A percentile compares a stretch with the other conserved stretches of the same genome.
Evolutionary conservation across 768 basidiomycete species (phyloP).

Genomic region (Suillus subalutaceus): DNA sequence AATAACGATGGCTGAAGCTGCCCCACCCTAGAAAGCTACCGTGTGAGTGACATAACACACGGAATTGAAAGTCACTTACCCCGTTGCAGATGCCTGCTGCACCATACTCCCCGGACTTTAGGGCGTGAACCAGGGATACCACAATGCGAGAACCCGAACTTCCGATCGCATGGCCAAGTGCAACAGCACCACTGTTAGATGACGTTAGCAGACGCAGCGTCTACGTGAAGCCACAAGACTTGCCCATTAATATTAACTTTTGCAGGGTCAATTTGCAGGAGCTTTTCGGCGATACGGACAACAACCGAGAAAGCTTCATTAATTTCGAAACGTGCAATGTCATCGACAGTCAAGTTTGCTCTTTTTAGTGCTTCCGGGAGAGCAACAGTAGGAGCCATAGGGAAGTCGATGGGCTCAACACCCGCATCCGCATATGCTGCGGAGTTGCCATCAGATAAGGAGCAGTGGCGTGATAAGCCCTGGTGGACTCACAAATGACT

Average conservation of each 20-base stretch:
- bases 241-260: conserved; percentile 93
- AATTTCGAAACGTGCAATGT: conserved; percentile 92
- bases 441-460: not conserved
- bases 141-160: conserved; percentile 95
- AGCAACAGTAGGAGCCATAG: conserved; percentile 89
- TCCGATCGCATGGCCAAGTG: conserved; percentile 94
- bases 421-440: conserved; percentile 96
- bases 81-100: conserved; percentile 98
- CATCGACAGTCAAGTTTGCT: conserved; percentile 79
- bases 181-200: conserved; percentile 83
- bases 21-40: conserved; percentile 68
- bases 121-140: conserved; percentile 89
- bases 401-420: conserved; percentile 97
- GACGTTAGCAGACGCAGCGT: conserved; percentile 21
- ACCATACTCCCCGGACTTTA: conserved; percentile 91
- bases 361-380: conserved; percentile 85
- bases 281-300: conserved; percentile 87
- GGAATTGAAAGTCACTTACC: conserved; percentile 49
- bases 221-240: conserved; percentile 25
- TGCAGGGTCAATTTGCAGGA: conserved; percentile 77
- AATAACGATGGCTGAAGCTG: conserved; percentile 87
- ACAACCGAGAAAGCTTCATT: conserved; percentile 99
- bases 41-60: conserved; percentile 19
- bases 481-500: conserved; percentile 74
- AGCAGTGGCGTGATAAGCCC: not conserved